Evolutionary conservation across 2,329 filamentous ascomycete genomes (phyloP), one percentile per base, ranked within the genome.

Genomic region (Scolecobasidium constrictum): DNA sequence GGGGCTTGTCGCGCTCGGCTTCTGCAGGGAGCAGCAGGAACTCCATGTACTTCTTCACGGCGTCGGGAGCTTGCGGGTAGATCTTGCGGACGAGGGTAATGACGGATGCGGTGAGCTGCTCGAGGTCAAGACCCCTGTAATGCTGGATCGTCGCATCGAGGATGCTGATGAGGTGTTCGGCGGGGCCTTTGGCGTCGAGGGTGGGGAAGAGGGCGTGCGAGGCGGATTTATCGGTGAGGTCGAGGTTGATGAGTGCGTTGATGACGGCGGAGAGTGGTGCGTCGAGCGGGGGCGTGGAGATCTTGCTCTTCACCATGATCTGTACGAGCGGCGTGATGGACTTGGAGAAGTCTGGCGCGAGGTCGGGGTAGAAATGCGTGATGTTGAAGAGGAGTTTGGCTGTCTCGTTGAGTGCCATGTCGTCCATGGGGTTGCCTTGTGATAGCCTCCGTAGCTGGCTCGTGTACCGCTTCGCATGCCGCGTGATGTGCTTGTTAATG

Each of bases 311-410:
- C 21, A 62, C 61, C 13, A 96, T 67, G 15, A 95, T 73, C 35
- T 75, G 73, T 44, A 88, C 67, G 20, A 96, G 75, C 46, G 78
- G 71, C 9, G 78, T 72, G 34, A 93, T 72, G 3, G 81, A 77
- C 17, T 73, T 65, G 1, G 77, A 77, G 55, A 95, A 93, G 1
- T 68, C 63, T 1, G 67, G 58, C 4, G 66, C 62, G 19, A 81
- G 69, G 34, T 79, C 70, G 3, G 78, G 76, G 53, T 81, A 82
- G 53, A 80, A 78, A 52, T 88, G 80, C 2, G 83, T 83, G 42
- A 94, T 70, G 60, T 95, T 95, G 69, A 93, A 96, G 40, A 94
- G 65, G 33, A 96, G 71, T 56, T 94, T 95, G 39, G 92, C 66
- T 0, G 83, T 90, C 60, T 96, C 90, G 6, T 71, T 72, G 28